Conservation (phyloP, 768 basidiomycete species). For the Amanita polypyramis region DNA sequence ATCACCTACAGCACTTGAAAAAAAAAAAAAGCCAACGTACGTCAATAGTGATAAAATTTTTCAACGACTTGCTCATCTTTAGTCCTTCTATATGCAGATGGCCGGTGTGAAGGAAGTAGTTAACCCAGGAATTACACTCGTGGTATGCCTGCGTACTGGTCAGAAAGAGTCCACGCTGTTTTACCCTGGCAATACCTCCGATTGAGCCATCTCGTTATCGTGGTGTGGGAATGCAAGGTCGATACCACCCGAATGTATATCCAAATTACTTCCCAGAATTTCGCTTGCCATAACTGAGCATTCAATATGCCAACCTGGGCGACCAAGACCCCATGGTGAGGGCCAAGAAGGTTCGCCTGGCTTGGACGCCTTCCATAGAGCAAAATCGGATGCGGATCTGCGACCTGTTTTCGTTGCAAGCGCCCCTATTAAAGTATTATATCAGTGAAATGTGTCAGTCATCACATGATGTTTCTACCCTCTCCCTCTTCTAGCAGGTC, state of each 20-base stretch:
- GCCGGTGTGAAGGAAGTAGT: conserved; percentile 97
- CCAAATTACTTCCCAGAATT: conserved; percentile 83
- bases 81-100: conserved; percentile 97
- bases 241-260: conserved; percentile 95
- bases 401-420: conserved; percentile 44
- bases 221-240: conserved; percentile 99
- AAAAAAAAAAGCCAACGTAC: conserved; percentile 28
- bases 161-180: neutral
- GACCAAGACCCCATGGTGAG: conserved; percentile 91
- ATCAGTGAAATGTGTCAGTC: neutral
- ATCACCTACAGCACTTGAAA: neutral
- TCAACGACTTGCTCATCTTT: conserved; percentile 98
- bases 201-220: conserved; percentile 97
- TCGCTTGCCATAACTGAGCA: conserved; percentile 98
- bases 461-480: conserved; percentile 69
- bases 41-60: conserved; percentile 97
- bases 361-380: conserved; percentile 95
- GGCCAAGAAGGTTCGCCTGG: conserved; percentile 95
- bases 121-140: conserved; percentile 88
- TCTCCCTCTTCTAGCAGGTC: conserved; percentile 88
- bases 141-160: conserved; percentile 68
- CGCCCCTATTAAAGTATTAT: conserved; percentile 20
- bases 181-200: conserved; percentile 49
- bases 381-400: conserved; percentile 86
- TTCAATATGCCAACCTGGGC: conserved; percentile 99